Conservation (phyloP, 176 grass and related monocot species). For the Eragrostis curvula region DNA sequence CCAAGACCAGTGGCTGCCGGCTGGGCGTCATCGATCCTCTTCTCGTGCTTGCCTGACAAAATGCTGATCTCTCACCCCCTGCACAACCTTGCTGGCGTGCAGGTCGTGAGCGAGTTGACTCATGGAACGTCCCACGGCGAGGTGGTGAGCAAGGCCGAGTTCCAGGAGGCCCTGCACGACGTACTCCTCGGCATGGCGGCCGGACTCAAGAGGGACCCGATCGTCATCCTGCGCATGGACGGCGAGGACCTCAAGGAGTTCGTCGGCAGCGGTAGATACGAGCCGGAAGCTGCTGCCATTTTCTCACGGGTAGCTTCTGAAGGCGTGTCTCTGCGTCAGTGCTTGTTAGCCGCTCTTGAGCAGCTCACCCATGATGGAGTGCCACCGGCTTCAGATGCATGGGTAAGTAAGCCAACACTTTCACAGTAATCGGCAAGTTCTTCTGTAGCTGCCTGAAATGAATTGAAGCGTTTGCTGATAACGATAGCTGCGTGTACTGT, state of each 20-base stretch:
- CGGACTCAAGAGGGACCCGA: slow-evolving; percentile 86
- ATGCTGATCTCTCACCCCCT: not conserved
- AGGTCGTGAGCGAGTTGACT: slow-evolving; percentile 79
- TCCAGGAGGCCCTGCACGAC: slow-evolving; percentile 70
- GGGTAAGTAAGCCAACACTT: slow-evolving; percentile 45
- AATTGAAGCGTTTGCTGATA: not conserved
- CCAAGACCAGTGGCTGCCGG: not conserved
- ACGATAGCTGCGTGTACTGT: not conserved
- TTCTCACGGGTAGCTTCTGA: slow-evolving; percentile 51
- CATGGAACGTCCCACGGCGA: slow-evolving; percentile 63
- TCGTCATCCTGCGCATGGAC: slow-evolving; percentile 91
- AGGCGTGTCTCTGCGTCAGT: slow-evolving; percentile 46
- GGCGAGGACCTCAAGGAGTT: slow-evolving; percentile 92
- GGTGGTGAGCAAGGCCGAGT: slow-evolving; percentile 73
- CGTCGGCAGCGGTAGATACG: slow-evolving; percentile 50
- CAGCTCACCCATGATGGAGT: slow-evolving; percentile 76
- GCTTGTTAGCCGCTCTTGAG: slow-evolving; percentile 55
- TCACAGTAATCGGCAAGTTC: not conserved
- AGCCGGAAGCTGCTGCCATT: slow-evolving; percentile 54
- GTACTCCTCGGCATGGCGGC: slow-evolving; percentile 87
- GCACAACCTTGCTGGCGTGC: slow-evolving; percentile 25
- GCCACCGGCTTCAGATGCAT: slow-evolving; percentile 77
- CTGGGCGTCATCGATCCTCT: not conserved
- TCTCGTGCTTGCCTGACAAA: not conserved
- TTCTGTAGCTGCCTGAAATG: not conserved